Conservation (phyloP, 2,329 filamentous ascomycete species). For the Akanthomyces uredinophilus region DNA sequence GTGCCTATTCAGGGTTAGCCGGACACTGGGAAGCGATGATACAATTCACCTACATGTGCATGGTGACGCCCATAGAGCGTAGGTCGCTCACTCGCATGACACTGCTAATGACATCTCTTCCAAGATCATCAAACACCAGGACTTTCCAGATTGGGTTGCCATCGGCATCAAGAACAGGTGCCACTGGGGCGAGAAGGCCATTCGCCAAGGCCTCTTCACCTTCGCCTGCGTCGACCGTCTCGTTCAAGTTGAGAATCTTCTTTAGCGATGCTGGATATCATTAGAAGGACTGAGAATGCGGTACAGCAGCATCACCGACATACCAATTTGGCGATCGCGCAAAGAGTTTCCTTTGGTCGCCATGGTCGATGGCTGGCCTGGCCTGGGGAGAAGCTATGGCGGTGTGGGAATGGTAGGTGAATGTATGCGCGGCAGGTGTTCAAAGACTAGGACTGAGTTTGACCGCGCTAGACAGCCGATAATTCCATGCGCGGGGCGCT, state of each 20-base stretch:
- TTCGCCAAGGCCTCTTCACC: slow-evolving; percentile 60
- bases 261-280: slow-evolving; percentile 70
- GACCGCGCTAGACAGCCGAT: neutral
- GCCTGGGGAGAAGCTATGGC: neutral
- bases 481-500: slow-evolving; percentile 6
- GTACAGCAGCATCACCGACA: neutral
- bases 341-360: slow-evolving; percentile 42
- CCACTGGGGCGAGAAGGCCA: slow-evolving; percentile 60
- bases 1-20: slow-evolving; percentile 48
- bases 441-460: neutral
- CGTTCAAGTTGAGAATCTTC: slow-evolving; percentile 92
- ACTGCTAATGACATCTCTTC: slow-evolving; percentile 93
- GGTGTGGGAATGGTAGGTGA: neutral
- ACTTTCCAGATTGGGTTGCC: slow-evolving; percentile 98
- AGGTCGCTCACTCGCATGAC: slow-evolving; percentile 92
- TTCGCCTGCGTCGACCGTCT: slow-evolving; percentile 55
- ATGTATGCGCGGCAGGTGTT: neutral
- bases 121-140: slow-evolving; percentile 86
- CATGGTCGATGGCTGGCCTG: slow-evolving; percentile 28
- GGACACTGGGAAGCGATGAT: neutral
- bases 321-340: slow-evolving; percentile 48
- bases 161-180: slow-evolving; percentile 78
- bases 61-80: slow-evolving; percentile 88
- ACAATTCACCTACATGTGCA: slow-evolving; percentile 66
- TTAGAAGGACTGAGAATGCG: slow-evolving; percentile 9